Percentiles rank a stretch among this genome's conserved stretches.
These are phyloP conservation scores for Camelina sativa DNA, from an alignment of 345 rosid species.

Conservation along the genomic window DNA sequence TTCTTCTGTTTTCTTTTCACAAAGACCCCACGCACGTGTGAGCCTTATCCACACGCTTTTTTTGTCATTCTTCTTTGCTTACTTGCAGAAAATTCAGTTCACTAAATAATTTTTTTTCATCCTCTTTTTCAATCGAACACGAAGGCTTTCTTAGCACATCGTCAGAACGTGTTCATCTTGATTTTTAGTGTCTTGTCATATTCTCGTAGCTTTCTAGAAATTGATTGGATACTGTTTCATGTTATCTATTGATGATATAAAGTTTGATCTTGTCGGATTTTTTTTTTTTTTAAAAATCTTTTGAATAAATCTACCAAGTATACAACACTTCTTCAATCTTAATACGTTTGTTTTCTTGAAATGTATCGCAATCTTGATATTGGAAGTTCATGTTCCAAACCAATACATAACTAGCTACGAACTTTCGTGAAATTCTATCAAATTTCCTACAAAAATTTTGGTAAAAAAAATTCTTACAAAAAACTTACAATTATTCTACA, in stretches of 20 bases:
- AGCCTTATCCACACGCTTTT: conserved; percentile 42
- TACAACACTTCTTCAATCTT: neutral
- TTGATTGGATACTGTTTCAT: conserved; percentile 9
- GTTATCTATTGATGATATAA: conserved; percentile 21
- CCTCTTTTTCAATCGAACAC: conserved; percentile 24
- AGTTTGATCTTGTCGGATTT: conserved; percentile 33
- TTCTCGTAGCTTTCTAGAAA: conserved; percentile 26
- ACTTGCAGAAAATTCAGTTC: conserved; percentile 34
- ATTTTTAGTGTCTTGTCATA: conserved; percentile 35
- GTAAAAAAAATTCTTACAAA: no score
- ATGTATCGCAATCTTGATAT: conserved; percentile 12
- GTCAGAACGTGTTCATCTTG: conserved; percentile 41
- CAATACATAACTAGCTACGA: neutral
- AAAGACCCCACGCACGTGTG: conserved; percentile 46
- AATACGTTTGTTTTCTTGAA: neutral
- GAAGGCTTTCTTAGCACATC: conserved; percentile 28
- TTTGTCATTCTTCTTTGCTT: conserved; percentile 13
- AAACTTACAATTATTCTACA: no score
- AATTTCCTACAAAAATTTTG: no score
- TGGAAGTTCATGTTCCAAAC: neutral
- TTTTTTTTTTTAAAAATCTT: neutral
- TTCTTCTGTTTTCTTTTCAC: neutral
- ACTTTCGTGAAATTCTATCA: neutral
- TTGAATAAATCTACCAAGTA: neutral
- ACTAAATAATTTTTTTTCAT: conserved; percentile 24